Evolutionary conservation across 139 green algal species (phyloP).

Genomic region (Micractinium conductrix): DNA sequence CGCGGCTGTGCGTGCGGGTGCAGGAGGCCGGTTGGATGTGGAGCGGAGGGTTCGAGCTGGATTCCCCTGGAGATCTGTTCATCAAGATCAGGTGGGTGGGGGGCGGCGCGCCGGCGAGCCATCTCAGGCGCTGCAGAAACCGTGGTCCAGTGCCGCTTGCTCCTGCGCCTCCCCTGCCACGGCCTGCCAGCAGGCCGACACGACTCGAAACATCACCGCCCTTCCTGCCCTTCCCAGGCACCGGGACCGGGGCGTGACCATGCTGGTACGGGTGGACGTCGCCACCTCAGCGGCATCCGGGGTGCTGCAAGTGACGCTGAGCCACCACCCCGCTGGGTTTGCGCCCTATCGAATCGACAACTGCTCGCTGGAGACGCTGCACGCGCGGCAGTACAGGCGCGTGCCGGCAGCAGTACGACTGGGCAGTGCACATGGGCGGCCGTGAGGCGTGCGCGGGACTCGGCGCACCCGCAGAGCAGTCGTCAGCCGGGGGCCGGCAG

Average conservation of each 20-base stretch:
- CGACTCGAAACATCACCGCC: no score
- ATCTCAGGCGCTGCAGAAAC: no score
- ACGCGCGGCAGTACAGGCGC: conserved; percentile 63
- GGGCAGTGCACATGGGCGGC: no score
- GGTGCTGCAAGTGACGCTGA: conserved; percentile 52
- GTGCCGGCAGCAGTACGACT: neutral
- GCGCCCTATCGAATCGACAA: conserved; percentile 88
- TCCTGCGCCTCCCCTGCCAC: no score
- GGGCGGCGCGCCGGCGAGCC: no score
- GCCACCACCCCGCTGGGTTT: conserved; percentile 66
- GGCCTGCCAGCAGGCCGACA: no score
- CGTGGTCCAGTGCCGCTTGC: no score
- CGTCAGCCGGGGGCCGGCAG: no score
- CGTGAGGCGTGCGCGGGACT: neutral
- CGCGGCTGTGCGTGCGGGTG: conserved; percentile 71
- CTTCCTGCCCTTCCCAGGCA: no score
- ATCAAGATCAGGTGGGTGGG: conserved; percentile 60
- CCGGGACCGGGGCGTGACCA: conserved; percentile 67
- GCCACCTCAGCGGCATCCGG: conserved; percentile 26
- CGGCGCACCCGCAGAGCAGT: neutral
- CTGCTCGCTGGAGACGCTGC: conserved; percentile 74
- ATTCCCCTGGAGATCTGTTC: conserved; percentile 73
- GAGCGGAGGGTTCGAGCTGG: conserved; percentile 76
- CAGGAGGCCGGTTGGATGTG: conserved; percentile 85
- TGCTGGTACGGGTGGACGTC: conserved; percentile 76